Percentiles rank a stretch among this genome's conserved stretches.
Evolutionary conservation across 2,329 filamentous ascomycete species (phyloP).

Genomic region (Trichoderma sp.): DNA sequence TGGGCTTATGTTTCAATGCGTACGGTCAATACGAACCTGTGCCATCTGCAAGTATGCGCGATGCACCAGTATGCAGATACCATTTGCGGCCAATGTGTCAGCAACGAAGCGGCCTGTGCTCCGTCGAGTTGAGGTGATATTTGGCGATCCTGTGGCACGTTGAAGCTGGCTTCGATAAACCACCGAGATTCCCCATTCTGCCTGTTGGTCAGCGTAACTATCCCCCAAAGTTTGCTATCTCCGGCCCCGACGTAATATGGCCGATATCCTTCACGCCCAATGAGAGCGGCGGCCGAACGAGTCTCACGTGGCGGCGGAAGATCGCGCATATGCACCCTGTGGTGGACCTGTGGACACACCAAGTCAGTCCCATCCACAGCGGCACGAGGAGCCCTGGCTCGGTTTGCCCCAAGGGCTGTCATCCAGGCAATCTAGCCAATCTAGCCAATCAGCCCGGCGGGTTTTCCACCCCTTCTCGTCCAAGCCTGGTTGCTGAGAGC

Average conservation of each 20-base stretch:
- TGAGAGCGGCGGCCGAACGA: conserved; percentile 24
- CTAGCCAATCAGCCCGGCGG: conserved; percentile 32
- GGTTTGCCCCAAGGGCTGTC: background rate
- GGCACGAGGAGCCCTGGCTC: conserved; percentile 39
- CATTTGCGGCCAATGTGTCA: background rate
- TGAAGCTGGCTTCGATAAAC: conserved; percentile 17
- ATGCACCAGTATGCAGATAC: background rate
- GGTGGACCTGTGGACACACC: conserved; percentile 18
- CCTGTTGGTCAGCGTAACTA: conserved; percentile 18
- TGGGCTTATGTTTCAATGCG: conserved; percentile 3
- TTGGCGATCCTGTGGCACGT: conserved; percentile 12
- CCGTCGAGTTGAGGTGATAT: background rate
- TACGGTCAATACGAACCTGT: background rate
- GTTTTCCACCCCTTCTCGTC: conserved; percentile 27
- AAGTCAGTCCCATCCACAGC: conserved; percentile 26
- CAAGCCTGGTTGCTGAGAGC: background rate
- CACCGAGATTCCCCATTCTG: conserved; percentile 15
- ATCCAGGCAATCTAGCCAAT: conserved; percentile 30
- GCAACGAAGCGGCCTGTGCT: conserved; percentile 5
- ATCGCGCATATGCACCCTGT: conserved; percentile 36
- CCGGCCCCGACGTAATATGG: conserved; percentile 25
- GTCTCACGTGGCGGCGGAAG: conserved; percentile 41
- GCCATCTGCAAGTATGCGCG: background rate
- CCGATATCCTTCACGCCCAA: conserved; percentile 21
- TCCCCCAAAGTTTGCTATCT: conserved; percentile 15